These are phyloP conservation scores for Rhizopus arrhizus DNA, from an alignment of 371 early-diverging fungal genomes.

Conservation along the genomic window DNA sequence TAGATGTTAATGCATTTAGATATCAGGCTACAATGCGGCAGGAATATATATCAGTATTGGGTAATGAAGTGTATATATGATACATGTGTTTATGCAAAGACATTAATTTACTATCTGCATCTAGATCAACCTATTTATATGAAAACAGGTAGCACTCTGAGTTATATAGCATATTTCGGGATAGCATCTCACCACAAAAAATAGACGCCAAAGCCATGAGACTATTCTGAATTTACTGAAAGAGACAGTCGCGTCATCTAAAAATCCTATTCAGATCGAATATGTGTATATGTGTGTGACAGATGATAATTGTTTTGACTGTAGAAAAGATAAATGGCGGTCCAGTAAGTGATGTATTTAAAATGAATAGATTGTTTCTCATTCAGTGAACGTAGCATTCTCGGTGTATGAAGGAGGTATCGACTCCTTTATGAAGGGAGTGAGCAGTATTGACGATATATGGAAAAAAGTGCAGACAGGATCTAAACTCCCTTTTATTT, in stretches of 20 bases:
- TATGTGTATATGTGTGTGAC: slow-evolving; percentile 1
- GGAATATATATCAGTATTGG: slow-evolving; percentile 1
- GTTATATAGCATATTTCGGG: background rate
- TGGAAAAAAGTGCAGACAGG: slow-evolving; percentile 12
- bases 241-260: background rate
- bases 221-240: background rate
- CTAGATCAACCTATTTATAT: background rate
- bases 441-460: slow-evolving; percentile 5
- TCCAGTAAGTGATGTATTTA: background rate
- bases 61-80: background rate
- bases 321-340: background rate
- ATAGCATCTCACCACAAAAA: background rate
- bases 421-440: slow-evolving; percentile 9
- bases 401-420: slow-evolving; percentile 4
- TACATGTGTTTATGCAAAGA: background rate
- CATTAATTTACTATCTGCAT: background rate
- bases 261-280: background rate
- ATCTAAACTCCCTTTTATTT: slow-evolving; percentile 12
- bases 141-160: background rate
- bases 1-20: background rate
- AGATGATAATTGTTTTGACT: slow-evolving; percentile 3
- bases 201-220: slow-evolving; percentile 2
- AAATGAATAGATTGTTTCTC: background rate
- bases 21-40: background rate
- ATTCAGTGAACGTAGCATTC: background rate